A percentile compares a stretch with the other conserved stretches of the same genome.
Evolutionary conservation across 306 rosid species (phyloP).

Genomic region (Prinsepia uniflora): DNA sequence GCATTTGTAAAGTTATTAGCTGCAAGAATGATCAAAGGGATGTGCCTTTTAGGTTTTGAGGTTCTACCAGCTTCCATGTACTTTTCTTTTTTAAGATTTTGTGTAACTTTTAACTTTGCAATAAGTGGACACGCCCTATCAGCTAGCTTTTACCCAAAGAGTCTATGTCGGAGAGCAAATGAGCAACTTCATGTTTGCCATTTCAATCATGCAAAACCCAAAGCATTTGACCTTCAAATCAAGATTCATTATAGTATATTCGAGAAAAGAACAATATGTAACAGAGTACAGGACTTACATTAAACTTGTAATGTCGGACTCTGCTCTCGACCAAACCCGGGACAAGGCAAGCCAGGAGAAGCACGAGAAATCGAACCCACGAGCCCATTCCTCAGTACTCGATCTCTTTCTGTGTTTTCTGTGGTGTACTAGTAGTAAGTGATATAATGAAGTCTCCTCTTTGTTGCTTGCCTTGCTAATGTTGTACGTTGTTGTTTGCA

Average conservation of each 20-base stretch:
- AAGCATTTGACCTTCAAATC: neutral
- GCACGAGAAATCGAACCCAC: conserved; percentile 35
- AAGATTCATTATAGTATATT: neutral
- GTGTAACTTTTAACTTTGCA: neutral
- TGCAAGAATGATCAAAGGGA: neutral
- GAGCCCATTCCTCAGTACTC: conserved; percentile 37
- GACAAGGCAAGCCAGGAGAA: conserved; percentile 53
- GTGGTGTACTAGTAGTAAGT: neutral
- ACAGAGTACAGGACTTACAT: conserved; percentile 50
- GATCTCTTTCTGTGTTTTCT: neutral
- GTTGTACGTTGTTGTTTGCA: conserved; percentile 23
- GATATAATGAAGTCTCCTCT: neutral
- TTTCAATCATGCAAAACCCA: too few relatives aligned
- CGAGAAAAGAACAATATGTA: neutral
- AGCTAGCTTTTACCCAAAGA: conserved; percentile 5
- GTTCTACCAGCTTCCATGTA: conserved; percentile 28
- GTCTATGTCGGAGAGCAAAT: neutral
- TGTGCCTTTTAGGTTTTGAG: conserved; percentile 19
- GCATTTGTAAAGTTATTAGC: neutral
- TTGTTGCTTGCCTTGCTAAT: neutral
- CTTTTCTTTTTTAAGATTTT: neutral
- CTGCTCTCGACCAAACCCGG: conserved; percentile 72
- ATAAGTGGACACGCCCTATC: neutral
- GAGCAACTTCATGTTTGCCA: neutral
- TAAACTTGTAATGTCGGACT: conserved; percentile 66